Evolutionary conservation across 108 stramenopile species (phyloP), one percentile per base, ranked within the genome.

Genomic region (Skeletonema potamos): DNA sequence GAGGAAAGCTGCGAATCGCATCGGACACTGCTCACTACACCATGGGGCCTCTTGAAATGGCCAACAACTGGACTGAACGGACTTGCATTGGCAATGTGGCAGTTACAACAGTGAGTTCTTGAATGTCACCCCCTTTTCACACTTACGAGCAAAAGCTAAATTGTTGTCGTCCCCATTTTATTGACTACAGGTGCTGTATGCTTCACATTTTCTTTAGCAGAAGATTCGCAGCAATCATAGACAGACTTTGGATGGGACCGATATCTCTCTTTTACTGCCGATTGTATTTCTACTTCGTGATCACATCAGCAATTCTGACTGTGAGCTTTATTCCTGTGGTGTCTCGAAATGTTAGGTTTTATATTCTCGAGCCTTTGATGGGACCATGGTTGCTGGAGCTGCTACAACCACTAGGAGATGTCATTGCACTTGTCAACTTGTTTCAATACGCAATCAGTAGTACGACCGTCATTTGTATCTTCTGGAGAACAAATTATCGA

Each of bases 191-290:
- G 56, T 73, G 72, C 37, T 73, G 72, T 13, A 73, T 73, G 72
- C 66, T 73, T 10, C 72, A 73, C 65, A 73, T 73, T 67, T 73
- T 73, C 10, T 73, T 73, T 29, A 58, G 56, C 18, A 66, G 66
- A 30, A 66, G 72, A 28, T 73, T 73, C 58, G 72, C 72, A 15
- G 72, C 72, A 32, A 67, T 73, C 29, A 65, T 73, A 7, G 72
- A 73, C 56, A 29, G 72, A 34, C 72, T 73, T 39, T 73, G 72
- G 72, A 73, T 73, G 72, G 72, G 72, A 33, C 72, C 72, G 1
- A 73, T 73, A 12, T 67, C 55, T 12, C 39, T 70, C 39, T 75
- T 75, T 20, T 75, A 75, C 34, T 68, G 56, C 27, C 66, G 74
- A 12, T 68, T 75, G 15, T 75, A 75, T 32, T 62, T 75, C 62